Percentiles rank a stretch among this genome's conserved stretches.
Evolutionary conservation across 2,329 filamentous ascomycete genomes (phyloP).

Genomic region (Parascedosporium putredinis): DNA sequence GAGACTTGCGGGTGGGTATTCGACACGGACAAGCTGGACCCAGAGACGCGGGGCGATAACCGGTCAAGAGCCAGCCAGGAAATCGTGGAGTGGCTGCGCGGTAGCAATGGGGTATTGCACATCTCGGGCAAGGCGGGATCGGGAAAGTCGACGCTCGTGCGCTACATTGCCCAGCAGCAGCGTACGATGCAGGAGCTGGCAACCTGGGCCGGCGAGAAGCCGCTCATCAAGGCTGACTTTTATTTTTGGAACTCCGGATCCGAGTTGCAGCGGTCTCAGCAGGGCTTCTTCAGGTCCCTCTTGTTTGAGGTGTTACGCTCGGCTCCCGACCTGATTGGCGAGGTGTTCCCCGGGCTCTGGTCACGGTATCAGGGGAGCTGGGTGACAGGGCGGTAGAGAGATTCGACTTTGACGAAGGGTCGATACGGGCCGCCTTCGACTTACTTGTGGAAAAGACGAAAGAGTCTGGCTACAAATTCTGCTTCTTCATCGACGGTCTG

Average conservation of each 20-base stretch:
- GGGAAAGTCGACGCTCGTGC: conserved; percentile 10
- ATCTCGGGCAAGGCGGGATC: conserved; percentile 9
- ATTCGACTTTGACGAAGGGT: background rate
- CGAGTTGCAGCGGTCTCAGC: conserved; percentile 6
- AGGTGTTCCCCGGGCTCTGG: background rate
- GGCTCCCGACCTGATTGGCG: background rate
- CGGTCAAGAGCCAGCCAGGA: background rate
- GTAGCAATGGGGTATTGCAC: conserved; percentile 4
- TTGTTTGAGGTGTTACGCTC: conserved; percentile 7
- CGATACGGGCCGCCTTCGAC: background rate
- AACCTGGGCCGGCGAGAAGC: background rate
- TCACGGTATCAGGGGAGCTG: background rate
- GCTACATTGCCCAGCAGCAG: conserved; percentile 4
- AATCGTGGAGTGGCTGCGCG: conserved; percentile 1
- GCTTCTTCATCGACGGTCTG: conserved; percentile 5
- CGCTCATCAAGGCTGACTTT: conserved; percentile 7
- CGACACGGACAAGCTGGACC: too few relatives aligned
- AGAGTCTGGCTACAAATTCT: background rate
- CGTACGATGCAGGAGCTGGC: background rate
- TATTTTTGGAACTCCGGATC: conserved; percentile 10
- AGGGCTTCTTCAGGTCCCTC: conserved; percentile 5
- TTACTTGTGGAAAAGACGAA: background rate
- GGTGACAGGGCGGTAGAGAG: background rate
- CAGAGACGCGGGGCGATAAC: background rate
- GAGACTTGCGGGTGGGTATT: background rate